Conservation (phyloP, 768 basidiomycete species). For the Royoungia palumana region DNA sequence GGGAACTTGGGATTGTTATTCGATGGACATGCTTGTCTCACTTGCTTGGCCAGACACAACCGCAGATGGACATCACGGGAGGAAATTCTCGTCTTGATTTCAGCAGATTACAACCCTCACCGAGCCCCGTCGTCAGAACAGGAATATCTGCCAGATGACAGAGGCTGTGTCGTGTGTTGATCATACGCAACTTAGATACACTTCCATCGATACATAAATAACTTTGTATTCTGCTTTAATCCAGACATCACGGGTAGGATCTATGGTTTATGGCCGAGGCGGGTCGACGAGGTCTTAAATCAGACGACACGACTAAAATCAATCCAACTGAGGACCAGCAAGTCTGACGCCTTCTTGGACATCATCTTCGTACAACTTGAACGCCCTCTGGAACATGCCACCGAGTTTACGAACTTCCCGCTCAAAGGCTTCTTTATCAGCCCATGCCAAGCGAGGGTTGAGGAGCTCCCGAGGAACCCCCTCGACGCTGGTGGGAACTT, state of each 20-base stretch:
- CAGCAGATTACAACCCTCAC: slow-evolving; percentile 4
- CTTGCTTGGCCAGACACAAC: slow-evolving; percentile 14
- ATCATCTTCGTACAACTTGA: slow-evolving; percentile 86
- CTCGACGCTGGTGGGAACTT: slow-evolving; percentile 77
- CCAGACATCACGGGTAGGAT: background rate
- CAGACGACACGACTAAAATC: background rate
- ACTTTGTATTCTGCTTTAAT: background rate
- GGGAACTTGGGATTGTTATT: slow-evolving; percentile 19
- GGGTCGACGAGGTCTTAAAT: background rate
- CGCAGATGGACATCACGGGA: slow-evolving; percentile 17
- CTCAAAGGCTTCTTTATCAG: slow-evolving; percentile 85
- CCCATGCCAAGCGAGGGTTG: slow-evolving; percentile 85
- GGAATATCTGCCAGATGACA: slow-evolving; percentile 5
- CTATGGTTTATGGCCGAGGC: slow-evolving; percentile 8
- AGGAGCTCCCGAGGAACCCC: slow-evolving; percentile 90
- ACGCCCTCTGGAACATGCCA: slow-evolving; percentile 93
- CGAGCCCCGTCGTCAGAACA: background rate
- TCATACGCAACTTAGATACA: background rate
- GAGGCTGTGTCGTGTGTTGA: slow-evolving; percentile 24
- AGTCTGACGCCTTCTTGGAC: slow-evolving; percentile 75
- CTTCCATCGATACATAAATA: background rate
- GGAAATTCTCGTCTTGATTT: slow-evolving; percentile 14
- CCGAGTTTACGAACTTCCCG: slow-evolving; percentile 85
- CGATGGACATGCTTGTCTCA: slow-evolving; percentile 29
- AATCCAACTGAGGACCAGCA: slow-evolving; percentile 64